Evolutionary conservation across 2,329 filamentous ascomycete species (phyloP), one percentile per base, ranked within the genome.

Genomic region (Cyphellophora attinorum): DNA sequence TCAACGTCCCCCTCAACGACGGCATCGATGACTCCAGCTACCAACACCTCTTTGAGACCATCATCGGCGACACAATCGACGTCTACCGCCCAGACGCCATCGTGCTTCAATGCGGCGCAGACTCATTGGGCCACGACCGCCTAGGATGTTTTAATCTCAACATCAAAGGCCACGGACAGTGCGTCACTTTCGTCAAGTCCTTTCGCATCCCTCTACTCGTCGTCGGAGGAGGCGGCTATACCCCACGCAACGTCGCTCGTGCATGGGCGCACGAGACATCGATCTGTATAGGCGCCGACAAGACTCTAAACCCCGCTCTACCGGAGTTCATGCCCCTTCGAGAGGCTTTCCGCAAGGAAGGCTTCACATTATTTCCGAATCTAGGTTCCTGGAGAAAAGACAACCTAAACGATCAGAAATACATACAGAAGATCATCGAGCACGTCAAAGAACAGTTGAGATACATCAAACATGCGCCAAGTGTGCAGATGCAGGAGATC

Each of bases 241-340:
- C 91, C 11, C 88, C 91, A 4, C 77, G 89, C 45, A 98, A 98
- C 52, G 91, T 98, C 5, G 91, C 91, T 27, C 81, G 91, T 35
- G 86, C 89, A 18, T 98, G 91, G 91, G 85, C 88, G 15, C 89
- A 93, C 60, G 91, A 98, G 63, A 98, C 91, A 10, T 82, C 83
- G 41, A 85, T 96, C 47, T 85, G 85, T 40, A 83, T 93, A 43
- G 78, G 79, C 47, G 78, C 77, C 38, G 70, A 81, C 40, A 70
- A 81, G 44, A 72, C 74, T 38, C 79, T 95, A 44, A 65, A 74
- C 54, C 73, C 81, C 12, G 71, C 76, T 10, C 79, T 96, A 17
- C 89, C 91, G 0, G 62, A 74, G 21, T 79, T 93, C 50, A 77
- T 89, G 5, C 84, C 86, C 0, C 93, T 89, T 68, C 77, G 86